These are phyloP conservation scores for Metroxylon sagu DNA, from an alignment of 176 grass and related monocot species.

Conservation along the genomic window DNA sequence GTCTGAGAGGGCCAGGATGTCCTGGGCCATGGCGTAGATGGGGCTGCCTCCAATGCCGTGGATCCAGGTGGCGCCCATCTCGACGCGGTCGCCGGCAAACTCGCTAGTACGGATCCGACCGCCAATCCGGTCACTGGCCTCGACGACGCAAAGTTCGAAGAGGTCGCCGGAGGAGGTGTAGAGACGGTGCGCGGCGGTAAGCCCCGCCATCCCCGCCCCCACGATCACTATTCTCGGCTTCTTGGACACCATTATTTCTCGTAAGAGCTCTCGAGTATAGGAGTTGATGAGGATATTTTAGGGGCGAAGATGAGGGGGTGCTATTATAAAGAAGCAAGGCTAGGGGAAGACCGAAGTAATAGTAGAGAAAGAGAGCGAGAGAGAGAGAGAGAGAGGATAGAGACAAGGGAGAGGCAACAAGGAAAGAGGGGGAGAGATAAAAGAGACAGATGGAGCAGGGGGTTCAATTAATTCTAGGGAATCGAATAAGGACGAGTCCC, in stretches of 20 bases:
- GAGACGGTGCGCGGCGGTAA: constrained; percentile 56
- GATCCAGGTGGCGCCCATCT: constrained; percentile 90
- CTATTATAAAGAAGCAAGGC: no score
- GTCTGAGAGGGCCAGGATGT: constrained; percentile 30
- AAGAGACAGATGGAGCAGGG: neutral
- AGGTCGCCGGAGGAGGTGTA: constrained; percentile 27
- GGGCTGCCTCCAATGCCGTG: constrained; percentile 79
- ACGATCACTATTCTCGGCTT: constrained; percentile 56
- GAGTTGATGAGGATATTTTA: no score
- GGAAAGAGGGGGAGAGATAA: neutral
- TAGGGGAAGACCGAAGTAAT: no score
- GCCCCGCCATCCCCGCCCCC: constrained; percentile 74
- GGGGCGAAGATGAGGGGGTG: no score
- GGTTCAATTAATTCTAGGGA: neutral
- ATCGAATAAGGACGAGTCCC: neutral
- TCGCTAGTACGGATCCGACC: constrained; percentile 63
- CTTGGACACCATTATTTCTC: constrained; percentile 31
- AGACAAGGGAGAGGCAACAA: no score
- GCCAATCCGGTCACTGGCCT: constrained; percentile 41
- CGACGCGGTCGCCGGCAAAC: constrained; percentile 59
- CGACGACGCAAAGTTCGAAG: constrained; percentile 64
- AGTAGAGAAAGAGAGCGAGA: no score
- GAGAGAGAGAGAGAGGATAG: no score
- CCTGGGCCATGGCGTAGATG: constrained; percentile 43
- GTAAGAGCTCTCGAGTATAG: neutral